phyloP scores from a whole-genome alignment of 495 filamentous ascomycete species.

The Staphylotrichum longicolle region DNA sequence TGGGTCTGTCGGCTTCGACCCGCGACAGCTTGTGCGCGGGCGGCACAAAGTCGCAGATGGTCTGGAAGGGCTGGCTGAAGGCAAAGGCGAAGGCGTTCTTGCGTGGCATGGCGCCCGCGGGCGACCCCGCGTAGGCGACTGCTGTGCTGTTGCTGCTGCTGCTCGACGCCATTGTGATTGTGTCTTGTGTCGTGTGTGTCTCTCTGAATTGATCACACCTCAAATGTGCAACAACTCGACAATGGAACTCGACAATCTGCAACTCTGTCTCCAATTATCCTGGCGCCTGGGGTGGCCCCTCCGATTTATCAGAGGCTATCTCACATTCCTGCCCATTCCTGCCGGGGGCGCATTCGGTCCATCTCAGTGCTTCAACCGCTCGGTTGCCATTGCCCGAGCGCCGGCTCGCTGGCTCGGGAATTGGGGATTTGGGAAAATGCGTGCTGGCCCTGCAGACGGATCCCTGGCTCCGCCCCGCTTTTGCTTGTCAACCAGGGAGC shows the following conservation, averaged over 20 bases:
- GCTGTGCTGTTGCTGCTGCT: background rate
- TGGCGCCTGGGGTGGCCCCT: background rate
- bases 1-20: conserved; percentile 26
- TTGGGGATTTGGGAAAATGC: background rate
- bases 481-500: conserved; percentile 4
- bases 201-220: too few species aligned
- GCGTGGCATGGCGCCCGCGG: conserved; percentile 27
- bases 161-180: background rate
- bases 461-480: conserved; percentile 9
- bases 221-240: too few species aligned
- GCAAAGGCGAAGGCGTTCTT: conserved; percentile 28
- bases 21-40: conserved; percentile 22
- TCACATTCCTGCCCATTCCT: too few species aligned
- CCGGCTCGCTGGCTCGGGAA: conserved; percentile 18
- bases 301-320: conserved; percentile 5
- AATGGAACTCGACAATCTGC: too few species aligned
- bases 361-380: conserved; percentile 2
- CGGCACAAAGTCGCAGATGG: conserved; percentile 26
- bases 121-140: conserved; percentile 24
- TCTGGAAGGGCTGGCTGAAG: conserved; percentile 34
- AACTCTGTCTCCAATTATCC: too few species aligned
- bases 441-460: background rate
- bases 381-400: conserved; percentile 19
- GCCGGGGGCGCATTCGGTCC: background rate
- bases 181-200: too few species aligned